Evolutionary conservation across 78 protist genomes (phyloP).

Genomic region (Isochrysis galbana): DNA sequence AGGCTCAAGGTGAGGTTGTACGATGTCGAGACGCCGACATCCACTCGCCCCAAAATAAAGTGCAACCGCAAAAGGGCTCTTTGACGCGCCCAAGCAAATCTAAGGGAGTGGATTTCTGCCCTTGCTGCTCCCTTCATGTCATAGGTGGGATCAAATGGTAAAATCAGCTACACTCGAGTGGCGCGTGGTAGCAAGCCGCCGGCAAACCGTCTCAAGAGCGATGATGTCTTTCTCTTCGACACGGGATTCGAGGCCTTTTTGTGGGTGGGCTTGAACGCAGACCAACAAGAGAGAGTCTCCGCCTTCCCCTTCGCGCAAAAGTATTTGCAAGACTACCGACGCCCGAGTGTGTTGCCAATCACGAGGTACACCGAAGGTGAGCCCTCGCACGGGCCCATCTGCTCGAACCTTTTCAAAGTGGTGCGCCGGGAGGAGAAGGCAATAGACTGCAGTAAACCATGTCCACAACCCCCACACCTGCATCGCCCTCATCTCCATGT

Average conservation of each 20-base stretch:
- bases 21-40: too few relatives aligned
- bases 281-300: neutral
- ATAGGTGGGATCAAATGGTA: neutral
- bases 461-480: too few relatives aligned
- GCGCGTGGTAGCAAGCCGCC: neutral
- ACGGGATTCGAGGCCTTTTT: conserved; percentile 42
- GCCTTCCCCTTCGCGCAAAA: neutral
- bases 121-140: neutral
- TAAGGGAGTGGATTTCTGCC: neutral
- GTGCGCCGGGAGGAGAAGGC: too few relatives aligned
- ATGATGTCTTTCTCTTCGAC: conserved; percentile 67
- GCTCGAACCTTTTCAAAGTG: too few relatives aligned
- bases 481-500: too few relatives aligned
- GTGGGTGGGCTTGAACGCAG: conserved; percentile 68
- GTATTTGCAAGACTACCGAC: neutral
- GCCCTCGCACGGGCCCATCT: too few relatives aligned
- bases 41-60: too few relatives aligned
- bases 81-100: neutral
- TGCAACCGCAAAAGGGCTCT: too few relatives aligned
- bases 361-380: neutral
- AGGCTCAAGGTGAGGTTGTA: too few relatives aligned
- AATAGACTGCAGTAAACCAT: too few relatives aligned
- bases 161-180: neutral
- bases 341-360: neutral
- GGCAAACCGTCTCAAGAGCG: conserved; percentile 22